phyloP scores from a whole-genome alignment of 306 rosid genomes.

The Psophocarpus tetragonolobus region DNA sequence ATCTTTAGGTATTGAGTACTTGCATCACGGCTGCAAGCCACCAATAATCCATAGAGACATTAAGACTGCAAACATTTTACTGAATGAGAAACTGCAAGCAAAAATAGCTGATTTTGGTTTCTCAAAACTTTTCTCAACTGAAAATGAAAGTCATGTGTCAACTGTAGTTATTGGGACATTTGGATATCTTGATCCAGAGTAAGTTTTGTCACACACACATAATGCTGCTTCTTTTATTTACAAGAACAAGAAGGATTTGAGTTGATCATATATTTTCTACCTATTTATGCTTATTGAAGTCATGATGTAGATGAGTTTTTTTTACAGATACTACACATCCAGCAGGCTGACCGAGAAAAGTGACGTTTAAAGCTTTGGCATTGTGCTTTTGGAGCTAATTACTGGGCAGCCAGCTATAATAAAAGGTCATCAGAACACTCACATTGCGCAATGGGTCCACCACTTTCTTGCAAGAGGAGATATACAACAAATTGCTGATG shows the following conservation, averaged over 20 bases:
- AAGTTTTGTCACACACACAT: neutral
- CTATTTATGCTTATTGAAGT: neutral
- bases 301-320: neutral
- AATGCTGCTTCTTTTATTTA: neutral
- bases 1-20: conserved; percentile 32
- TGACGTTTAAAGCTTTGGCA: conserved; percentile 38
- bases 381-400: conserved; percentile 44
- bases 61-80: conserved; percentile 39
- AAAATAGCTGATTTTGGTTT: conserved; percentile 39
- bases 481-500: conserved; percentile 26
- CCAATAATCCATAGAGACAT: conserved; percentile 43
- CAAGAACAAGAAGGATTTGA: neutral
- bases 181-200: conserved; percentile 41
- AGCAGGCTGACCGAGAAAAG: conserved; percentile 39
- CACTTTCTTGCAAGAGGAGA: conserved; percentile 28
- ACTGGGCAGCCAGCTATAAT: conserved; percentile 35
- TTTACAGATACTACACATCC: conserved; percentile 30
- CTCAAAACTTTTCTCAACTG: conserved; percentile 31
- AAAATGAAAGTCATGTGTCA: conserved; percentile 27
- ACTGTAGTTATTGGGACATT: conserved; percentile 34
- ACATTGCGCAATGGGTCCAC: conserved; percentile 35
- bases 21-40: conserved; percentile 41
- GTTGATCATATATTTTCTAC: neutral
- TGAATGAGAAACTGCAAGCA: conserved; percentile 37
- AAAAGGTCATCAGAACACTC: conserved; percentile 29